A percentile compares a stretch with the other conserved stretches of the same genome.
These are phyloP conservation scores for Vitis rupestris DNA, from an alignment of 164 flowering plant genomes.

Conservation along the genomic window DNA sequence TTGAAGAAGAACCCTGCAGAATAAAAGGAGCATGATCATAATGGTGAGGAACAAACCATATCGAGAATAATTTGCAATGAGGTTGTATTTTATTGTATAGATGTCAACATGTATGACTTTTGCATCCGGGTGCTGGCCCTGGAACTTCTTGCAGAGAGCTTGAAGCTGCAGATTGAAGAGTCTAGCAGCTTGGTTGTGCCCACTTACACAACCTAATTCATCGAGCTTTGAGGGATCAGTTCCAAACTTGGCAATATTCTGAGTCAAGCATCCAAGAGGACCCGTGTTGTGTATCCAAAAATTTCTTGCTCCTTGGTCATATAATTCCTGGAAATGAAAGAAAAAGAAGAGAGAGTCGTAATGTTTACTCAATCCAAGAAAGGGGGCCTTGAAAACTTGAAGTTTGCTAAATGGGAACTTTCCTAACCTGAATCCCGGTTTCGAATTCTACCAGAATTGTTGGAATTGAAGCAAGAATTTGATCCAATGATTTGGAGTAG, in stretches of 20 bases:
- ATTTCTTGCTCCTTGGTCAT: slow-evolving; percentile 76
- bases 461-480: slow-evolving; percentile 82
- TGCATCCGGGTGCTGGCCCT: slow-evolving; percentile 54
- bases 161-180: slow-evolving; percentile 88
- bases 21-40: not conserved
- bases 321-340: slow-evolving; percentile 47
- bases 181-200: slow-evolving; percentile 79
- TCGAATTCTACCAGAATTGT: slow-evolving; percentile 65
- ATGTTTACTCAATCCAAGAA: not conserved
- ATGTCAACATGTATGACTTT: slow-evolving; percentile 76
- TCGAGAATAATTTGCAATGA: slow-evolving; percentile 73
- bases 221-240: slow-evolving; percentile 80
- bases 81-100: slow-evolving; percentile 62
- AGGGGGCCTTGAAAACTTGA: too few relatives aligned
- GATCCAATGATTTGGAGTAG: slow-evolving; percentile 80
- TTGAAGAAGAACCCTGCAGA: not conserved
- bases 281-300: slow-evolving; percentile 98
- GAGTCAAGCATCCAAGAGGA: slow-evolving; percentile 90
- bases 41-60: slow-evolving; percentile 40
- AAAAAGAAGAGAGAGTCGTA: not conserved
- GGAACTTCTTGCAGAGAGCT: slow-evolving; percentile 60
- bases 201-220: slow-evolving; percentile 70
- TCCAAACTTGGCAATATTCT: slow-evolving; percentile 78
- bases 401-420: too few relatives aligned
- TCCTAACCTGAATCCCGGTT: slow-evolving; percentile 64